A percentile compares a stretch with the other conserved stretches of the same genome.
phyloP scores from a whole-genome alignment of 257 asterid genomes.

The Solanum ossicruentum region DNA sequence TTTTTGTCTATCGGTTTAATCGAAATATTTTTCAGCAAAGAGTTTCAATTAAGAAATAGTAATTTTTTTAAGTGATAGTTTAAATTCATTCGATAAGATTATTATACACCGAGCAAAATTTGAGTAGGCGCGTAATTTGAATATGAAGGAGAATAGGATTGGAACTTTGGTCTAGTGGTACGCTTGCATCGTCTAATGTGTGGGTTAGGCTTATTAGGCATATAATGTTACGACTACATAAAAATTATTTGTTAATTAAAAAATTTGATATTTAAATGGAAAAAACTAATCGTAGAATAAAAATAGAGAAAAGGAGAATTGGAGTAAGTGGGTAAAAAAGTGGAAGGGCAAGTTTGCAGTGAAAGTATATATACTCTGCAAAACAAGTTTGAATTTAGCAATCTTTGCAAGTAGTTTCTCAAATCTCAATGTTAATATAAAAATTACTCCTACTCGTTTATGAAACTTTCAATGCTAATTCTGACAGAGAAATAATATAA shows the following conservation, averaged over 20 bases:
- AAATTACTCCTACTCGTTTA: background rate
- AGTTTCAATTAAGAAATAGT: background rate
- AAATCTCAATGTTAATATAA: background rate
- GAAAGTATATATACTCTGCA: background rate
- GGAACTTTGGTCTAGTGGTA: background rate
- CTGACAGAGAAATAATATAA: slow-evolving; percentile 18
- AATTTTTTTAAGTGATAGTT: no score
- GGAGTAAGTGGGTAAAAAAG: background rate
- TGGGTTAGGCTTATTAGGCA: background rate
- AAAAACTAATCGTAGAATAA: background rate
- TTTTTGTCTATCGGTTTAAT: background rate
- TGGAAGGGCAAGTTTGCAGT: background rate
- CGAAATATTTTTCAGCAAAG: background rate
- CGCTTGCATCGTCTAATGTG: background rate
- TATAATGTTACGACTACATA: background rate
- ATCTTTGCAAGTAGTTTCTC: background rate
- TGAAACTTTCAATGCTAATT: slow-evolving; percentile 23
- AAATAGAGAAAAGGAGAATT: background rate
- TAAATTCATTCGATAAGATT: background rate
- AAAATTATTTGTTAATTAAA: background rate
- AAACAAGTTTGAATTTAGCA: background rate
- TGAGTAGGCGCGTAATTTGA: no score
- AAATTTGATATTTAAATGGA: background rate
- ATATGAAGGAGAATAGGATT: background rate
- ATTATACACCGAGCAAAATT: background rate